Percentiles rank a stretch among this genome's conserved stretches.
These are phyloP conservation scores for Globisporangium polare DNA, from an alignment of 352 stramenopile species.

Conservation along the genomic window DNA sequence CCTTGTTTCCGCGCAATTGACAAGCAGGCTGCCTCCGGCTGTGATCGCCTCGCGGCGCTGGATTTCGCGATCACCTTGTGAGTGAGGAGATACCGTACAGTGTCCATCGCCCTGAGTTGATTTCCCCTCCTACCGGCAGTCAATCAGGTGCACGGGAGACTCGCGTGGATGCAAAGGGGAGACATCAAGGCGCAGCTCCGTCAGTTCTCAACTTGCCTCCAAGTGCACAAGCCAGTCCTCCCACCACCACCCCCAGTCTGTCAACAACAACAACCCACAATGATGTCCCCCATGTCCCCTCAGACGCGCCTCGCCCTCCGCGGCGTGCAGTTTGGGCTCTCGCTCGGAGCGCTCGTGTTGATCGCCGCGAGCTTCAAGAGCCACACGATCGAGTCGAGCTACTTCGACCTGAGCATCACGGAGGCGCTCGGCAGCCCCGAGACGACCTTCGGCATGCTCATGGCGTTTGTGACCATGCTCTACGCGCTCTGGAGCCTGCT, in stretches of 20 bases:
- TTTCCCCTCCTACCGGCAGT: too few species aligned
- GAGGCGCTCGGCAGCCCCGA: slow-evolving; percentile 21
- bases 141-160: too few species aligned
- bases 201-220: background rate
- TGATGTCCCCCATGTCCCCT: background rate
- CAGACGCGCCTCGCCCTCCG: slow-evolving; percentile 27
- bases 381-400: background rate
- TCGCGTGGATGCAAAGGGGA: too few species aligned
- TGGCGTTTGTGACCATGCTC: slow-evolving; percentile 60
- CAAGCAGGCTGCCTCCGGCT: too few species aligned
- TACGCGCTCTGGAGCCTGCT: slow-evolving; percentile 49
- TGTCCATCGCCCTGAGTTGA: too few species aligned
- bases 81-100: too few species aligned
- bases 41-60: too few species aligned
- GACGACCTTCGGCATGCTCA: slow-evolving; percentile 53
- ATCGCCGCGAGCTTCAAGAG: slow-evolving; percentile 32
- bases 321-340: slow-evolving; percentile 51
- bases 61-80: too few species aligned
- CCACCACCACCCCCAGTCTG: too few species aligned
- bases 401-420: slow-evolving; percentile 7
- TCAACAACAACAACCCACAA: background rate
- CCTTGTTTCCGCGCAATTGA: too few species aligned
- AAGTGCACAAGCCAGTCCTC: background rate
- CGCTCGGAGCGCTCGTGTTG: slow-evolving; percentile 46
- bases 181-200: too few species aligned